A percentile compares a stretch with the other conserved stretches of the same genome.
Conservation (phyloP, 257 asterid species). For the Scutellaria galericulata region DNA sequence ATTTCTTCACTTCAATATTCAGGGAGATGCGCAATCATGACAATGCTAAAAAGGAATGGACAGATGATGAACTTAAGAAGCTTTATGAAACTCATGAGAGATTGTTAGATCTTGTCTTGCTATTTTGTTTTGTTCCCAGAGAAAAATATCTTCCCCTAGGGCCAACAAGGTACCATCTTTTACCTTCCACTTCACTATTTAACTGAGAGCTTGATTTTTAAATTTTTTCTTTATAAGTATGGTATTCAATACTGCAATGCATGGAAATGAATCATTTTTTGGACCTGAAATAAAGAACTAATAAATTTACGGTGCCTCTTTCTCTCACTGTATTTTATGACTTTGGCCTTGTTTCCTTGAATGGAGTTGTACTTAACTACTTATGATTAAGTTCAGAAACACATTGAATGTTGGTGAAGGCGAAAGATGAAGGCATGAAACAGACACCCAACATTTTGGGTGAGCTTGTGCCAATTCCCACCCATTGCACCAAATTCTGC, state of each 20-base stretch:
- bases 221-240: constrained; percentile 7
- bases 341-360: background rate
- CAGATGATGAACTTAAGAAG: constrained; percentile 83
- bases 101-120: constrained; percentile 73
- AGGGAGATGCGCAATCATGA: constrained; percentile 96
- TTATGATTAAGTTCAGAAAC: constrained; percentile 2
- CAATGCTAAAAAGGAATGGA: constrained; percentile 86
- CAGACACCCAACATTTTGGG: background rate
- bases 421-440: constrained; percentile 1
- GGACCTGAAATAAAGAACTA: background rate
- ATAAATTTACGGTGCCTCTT: background rate
- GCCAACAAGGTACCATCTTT: constrained; percentile 66
- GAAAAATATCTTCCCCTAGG: constrained; percentile 85
- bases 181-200: constrained; percentile 17
- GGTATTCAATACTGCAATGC: background rate
- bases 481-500: background rate
- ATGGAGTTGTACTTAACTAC: background rate
- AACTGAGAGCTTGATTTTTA: constrained; percentile 4
- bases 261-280: background rate
- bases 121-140: constrained; percentile 85
- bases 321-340: background rate
- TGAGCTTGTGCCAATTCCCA: background rate
- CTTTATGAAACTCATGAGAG: constrained; percentile 89
- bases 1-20: constrained; percentile 37
- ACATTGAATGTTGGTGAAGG: background rate